Conservation (phyloP, 176 grass and related monocot genomes). For the Elymus sibiricus region DNA sequence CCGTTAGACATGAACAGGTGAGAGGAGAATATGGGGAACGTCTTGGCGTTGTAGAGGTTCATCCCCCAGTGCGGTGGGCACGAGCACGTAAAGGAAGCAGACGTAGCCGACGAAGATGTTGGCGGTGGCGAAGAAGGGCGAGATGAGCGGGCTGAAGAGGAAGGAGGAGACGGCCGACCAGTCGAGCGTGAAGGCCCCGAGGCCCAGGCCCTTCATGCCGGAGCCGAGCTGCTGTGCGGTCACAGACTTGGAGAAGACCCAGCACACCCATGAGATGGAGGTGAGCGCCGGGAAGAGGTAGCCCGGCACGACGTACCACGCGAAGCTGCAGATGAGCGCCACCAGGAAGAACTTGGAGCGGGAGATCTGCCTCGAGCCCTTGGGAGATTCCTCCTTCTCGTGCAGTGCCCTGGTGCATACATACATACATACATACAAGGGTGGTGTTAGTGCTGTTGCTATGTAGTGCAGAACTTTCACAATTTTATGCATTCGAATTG, state of each 20-base stretch:
- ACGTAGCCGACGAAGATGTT: slow-evolving; percentile 68
- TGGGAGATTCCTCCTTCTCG: slow-evolving; percentile 53
- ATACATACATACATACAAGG: not conserved
- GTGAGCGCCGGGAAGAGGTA: slow-evolving; percentile 68
- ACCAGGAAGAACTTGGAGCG: slow-evolving; percentile 84
- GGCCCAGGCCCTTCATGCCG: slow-evolving; percentile 56
- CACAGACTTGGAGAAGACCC: slow-evolving; percentile 71
- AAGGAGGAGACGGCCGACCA: slow-evolving; percentile 67
- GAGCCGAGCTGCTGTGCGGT: slow-evolving; percentile 79
- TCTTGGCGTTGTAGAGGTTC: slow-evolving; percentile 54
- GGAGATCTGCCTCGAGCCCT: slow-evolving; percentile 40
- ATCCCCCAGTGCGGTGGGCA: slow-evolving; percentile 61
- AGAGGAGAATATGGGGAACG: slow-evolving; percentile 77
- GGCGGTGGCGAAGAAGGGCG: slow-evolving; percentile 71
- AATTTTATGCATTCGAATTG: not conserved
- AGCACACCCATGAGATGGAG: slow-evolving; percentile 81
- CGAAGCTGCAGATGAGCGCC: slow-evolving; percentile 64
- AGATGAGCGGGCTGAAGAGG: slow-evolving; percentile 73
- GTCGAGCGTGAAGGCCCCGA: slow-evolving; percentile 75
- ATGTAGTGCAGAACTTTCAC: not conserved
- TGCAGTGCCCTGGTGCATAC: slow-evolving; percentile 56
- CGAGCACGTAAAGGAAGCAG: slow-evolving; percentile 43
- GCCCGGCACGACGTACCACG: slow-evolving; percentile 57
- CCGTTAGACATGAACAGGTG: slow-evolving; percentile 65
- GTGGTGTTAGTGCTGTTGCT: not conserved